Base-by-base conservation (phyloP, 2,329 filamentous ascomycete genomes). In the Gaeumannomyces sp. region DNA sequence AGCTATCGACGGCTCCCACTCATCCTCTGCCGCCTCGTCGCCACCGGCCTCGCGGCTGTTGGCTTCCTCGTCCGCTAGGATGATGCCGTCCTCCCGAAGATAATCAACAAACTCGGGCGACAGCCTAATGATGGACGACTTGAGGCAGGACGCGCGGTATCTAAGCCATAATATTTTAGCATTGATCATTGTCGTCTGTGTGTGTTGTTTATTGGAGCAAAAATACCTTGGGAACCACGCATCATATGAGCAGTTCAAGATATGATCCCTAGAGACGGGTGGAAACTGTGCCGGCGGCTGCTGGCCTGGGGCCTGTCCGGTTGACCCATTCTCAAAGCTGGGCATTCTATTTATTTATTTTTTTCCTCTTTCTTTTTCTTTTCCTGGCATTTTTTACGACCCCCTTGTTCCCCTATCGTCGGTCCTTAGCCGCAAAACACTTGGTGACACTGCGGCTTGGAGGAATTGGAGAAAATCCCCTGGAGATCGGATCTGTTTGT, bases 181-280 rank as follows among this genome's bases (percentile, higher is more conserved):
- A 35, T 14, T 56, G 38, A 10, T 27, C 7, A 14, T 53, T 7
- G 13, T 8, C 22, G 10, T 14, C 22, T 2, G 10, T 5, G 6
- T 11, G 19, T 11, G 7, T 25, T 22, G 45, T 8, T 53, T 7
- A 6, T 53, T 4, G 33, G 13, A 10, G 22, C 22, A 25, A 72
- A 72, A 79, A 63, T 79, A 92, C 83, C 85, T 89, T 61, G 90
- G 87, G 72, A 97, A 92, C 95, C 95, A 99, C 66, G 84, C 86
- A 74, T 97, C 91, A 76, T 96, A 97, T 58, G 95, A 96, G 78
- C 94, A 99, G 77, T 97, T 90, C 64, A 97, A 80, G 67, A 99
- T 96, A 73, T 99, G 94, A 60, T 89, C 86, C 73, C 89, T 90
- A 38, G 88, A 92, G 65, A 97, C 85, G 1, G 92, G 92, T 27